Conservation (phyloP, 2,329 filamentous ascomycete genomes). For the Cryphonectria carpinicola region DNA sequence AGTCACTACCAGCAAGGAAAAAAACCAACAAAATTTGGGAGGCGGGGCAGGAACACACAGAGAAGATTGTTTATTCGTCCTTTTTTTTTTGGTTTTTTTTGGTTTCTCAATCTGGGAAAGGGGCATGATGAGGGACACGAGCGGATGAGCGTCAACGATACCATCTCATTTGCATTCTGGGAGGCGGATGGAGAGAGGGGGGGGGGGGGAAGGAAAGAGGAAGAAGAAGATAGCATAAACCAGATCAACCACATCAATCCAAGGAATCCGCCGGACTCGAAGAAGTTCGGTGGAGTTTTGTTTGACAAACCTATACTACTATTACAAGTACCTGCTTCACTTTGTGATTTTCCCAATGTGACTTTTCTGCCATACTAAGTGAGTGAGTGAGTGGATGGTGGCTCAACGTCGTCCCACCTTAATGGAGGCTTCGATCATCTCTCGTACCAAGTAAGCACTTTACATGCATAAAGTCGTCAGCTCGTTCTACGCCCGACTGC, state of each 20-base stretch:
- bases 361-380: not conserved
- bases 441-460: too few species aligned
- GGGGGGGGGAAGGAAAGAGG: too few species aligned
- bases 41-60: too few species aligned
- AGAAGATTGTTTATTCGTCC: not conserved
- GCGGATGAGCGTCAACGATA: slow-evolving; percentile 13
- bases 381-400: not conserved
- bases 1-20: too few species aligned
- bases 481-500: not conserved
- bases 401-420: too few species aligned
- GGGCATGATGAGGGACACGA: not conserved
- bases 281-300: not conserved
- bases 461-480: not conserved
- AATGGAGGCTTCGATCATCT: too few species aligned
- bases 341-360: not conserved
- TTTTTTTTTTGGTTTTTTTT: not conserved
- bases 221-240: slow-evolving; percentile 1
- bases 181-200: not conserved
- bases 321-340: not conserved
- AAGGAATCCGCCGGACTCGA: not conserved
- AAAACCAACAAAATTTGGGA: too few species aligned
- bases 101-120: not conserved
- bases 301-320: not conserved
- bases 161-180: slow-evolving; percentile 12
- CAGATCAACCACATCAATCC: not conserved